These are phyloP conservation scores for Amaranthus palmeri DNA, from an alignment of 148 eudicot species.

Conservation along the genomic window DNA sequence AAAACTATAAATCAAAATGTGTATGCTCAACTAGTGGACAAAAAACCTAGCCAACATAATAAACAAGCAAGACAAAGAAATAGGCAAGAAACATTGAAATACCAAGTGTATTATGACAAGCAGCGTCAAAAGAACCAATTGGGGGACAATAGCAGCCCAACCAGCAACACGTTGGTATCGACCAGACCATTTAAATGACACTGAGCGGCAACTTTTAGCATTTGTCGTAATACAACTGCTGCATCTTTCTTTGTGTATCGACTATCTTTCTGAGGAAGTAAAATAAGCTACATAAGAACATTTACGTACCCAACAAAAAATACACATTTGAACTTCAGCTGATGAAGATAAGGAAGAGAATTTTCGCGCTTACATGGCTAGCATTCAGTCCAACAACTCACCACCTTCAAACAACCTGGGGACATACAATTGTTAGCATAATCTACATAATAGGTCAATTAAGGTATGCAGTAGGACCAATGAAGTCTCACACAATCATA, in stretches of 20 bases:
- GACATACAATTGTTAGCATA: conserved; percentile 5
- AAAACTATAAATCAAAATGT: too few species aligned
- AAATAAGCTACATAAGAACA: conserved; percentile 5
- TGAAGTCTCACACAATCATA: background rate
- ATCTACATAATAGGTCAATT: background rate
- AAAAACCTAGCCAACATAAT: too few species aligned
- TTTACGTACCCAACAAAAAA: conserved; percentile 2
- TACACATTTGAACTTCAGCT: background rate
- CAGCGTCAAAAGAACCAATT: too few species aligned
- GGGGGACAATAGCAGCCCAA: too few species aligned
- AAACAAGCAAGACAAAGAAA: too few species aligned
- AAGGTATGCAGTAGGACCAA: background rate
- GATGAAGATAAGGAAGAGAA: background rate
- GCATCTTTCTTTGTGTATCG: conserved; percentile 94
- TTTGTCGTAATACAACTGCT: conserved; percentile 84
- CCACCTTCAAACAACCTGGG: conserved; percentile 96
- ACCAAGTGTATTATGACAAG: too few species aligned
- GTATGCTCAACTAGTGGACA: too few species aligned
- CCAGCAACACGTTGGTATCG: too few species aligned
- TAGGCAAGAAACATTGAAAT: too few species aligned
- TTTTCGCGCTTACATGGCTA: conserved; percentile 60
- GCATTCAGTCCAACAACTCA: conserved; percentile 85
- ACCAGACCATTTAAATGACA: conserved; percentile 97
- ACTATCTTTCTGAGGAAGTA: conserved; percentile 64
- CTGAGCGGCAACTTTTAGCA: conserved; percentile 97